Base-by-base conservation (phyloP, 2,329 filamentous ascomycete genomes). In the Trichoderma guizhouense region DNA sequence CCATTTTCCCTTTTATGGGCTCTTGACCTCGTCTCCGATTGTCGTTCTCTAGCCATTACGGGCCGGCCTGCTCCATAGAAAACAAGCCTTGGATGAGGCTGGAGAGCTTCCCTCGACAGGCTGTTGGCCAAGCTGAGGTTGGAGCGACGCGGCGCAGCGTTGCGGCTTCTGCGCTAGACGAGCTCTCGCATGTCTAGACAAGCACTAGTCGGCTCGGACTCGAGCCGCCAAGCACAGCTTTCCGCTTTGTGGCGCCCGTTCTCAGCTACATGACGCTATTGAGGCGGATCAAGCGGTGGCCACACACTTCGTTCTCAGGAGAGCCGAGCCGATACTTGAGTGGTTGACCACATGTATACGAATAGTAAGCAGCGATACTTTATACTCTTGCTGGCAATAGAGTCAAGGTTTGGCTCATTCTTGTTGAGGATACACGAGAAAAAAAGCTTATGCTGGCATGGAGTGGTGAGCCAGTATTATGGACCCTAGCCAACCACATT, bases 111-210 rank as follows among this genome's bases (percentile, higher is more conserved):
- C 36, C 36, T 53, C 30, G 28, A 61, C 34, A 26, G 57, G 24
- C 64, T 67, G 51, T 47, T 69, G 36, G 36, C 55, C 36, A 34
- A 51, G 66, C 66, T 69, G 66, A 51, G 11, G 55, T 26, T 67
- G 64, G 64, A 60, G 65, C 65, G 32, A 43, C 65, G 53, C 65
- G 65, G 65, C 65, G 65, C 65, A 68, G 65, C 64, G 47, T 34
- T 65, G 43, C 63, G 63, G 63, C 63, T 34, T 36, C 28, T 34
- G 39, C 43, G 21, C 63, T 65, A 53, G 63, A 36, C 43, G 32
- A 9, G 28, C 34, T 39, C 32, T 39, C 58, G 11, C 58, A 32
- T 32, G 3, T 51, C 30, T 51, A 24, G 53, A 60, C 21, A 34
- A 7, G 32, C 24, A 43, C 65, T 68, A 55, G 53, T 51, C 55